phyloP scores from a whole-genome alignment of 768 basidiomycete genomes.

The Lactarius indigo region DNA sequence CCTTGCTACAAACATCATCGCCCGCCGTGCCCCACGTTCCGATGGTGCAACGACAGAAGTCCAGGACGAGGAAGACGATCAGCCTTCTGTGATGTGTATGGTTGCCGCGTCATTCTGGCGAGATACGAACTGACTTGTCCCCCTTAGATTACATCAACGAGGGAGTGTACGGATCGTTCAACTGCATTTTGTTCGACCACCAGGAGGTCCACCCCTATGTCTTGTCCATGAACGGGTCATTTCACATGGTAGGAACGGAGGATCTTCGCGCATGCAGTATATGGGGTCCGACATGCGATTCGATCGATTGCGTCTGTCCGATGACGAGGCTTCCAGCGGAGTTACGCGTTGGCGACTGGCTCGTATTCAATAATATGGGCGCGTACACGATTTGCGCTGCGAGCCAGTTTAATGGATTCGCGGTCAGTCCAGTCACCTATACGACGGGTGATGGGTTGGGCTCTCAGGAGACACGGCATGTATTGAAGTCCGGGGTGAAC shows the following conservation, averaged over 20 bases:
- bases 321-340: slow-evolving; percentile 57
- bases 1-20: slow-evolving; percentile 91
- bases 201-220: slow-evolving; percentile 73
- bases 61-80: slow-evolving; percentile 33
- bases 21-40: slow-evolving; percentile 62
- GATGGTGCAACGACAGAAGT: slow-evolving; percentile 32
- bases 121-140: not conserved
- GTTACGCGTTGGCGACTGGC: slow-evolving; percentile 92
- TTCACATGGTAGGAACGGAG: slow-evolving; percentile 48
- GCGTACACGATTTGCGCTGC: slow-evolving; percentile 99
- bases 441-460: slow-evolving; percentile 58
- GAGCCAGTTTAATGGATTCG: slow-evolving; percentile 92
- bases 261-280: slow-evolving; percentile 60
- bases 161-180: slow-evolving; percentile 95
- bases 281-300: slow-evolving; percentile 99
- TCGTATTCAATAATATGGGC: slow-evolving; percentile 97
- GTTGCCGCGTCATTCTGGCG: slow-evolving; percentile 29
- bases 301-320: slow-evolving; percentile 86
- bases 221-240: slow-evolving; percentile 64
- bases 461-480: slow-evolving; percentile 48
- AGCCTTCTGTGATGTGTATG: slow-evolving; percentile 87
- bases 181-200: slow-evolving; percentile 97
- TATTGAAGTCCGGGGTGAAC: slow-evolving; percentile 47
- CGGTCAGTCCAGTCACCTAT: slow-evolving; percentile 75
- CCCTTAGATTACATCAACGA: slow-evolving; percentile 82